phyloP scores from a whole-genome alignment of 2,329 filamentous ascomycete species.

The Sporothrix humicola region DNA sequence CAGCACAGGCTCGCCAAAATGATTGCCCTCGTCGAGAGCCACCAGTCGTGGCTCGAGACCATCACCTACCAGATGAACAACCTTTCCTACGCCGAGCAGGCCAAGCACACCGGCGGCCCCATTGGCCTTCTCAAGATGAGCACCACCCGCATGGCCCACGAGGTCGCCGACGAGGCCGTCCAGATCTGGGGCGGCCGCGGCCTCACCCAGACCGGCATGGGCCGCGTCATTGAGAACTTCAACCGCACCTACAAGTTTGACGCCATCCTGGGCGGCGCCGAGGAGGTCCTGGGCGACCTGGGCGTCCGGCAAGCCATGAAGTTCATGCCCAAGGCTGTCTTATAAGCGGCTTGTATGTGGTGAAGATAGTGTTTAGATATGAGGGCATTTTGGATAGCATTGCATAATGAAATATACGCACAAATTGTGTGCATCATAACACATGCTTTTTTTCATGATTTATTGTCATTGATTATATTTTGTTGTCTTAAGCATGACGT shows the following conservation, averaged over 20 bases:
- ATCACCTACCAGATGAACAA: conserved; percentile 88
- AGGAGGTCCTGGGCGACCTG: conserved; percentile 81
- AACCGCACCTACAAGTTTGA: conserved; percentile 84
- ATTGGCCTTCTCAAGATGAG: conserved; percentile 84
- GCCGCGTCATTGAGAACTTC: conserved; percentile 81
- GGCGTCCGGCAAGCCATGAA: conserved; percentile 85
- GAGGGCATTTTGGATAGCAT: background rate
- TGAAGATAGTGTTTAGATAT: conserved; percentile 2
- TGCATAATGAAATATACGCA: background rate
- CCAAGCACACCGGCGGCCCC: conserved; percentile 75
- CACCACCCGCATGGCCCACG: conserved; percentile 76
- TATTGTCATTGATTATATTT: background rate
- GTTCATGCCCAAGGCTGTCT: conserved; percentile 81
- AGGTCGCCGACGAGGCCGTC: conserved; percentile 81
- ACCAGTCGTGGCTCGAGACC: conserved; percentile 83
- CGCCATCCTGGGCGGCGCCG: conserved; percentile 77
- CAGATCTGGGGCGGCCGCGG: conserved; percentile 87
- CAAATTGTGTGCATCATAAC: background rate
- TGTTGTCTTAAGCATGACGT: too few species aligned
- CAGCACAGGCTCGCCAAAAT: conserved; percentile 84
- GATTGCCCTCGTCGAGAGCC: conserved; percentile 81
- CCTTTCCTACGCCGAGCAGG: conserved; percentile 79
- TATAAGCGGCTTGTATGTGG: conserved; percentile 52
- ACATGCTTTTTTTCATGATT: too few species aligned
- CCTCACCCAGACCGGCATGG: conserved; percentile 83